These are phyloP conservation scores for Pleurotus cornucopiae DNA, from an alignment of 768 basidiomycete genomes.

Conservation along the genomic window DNA sequence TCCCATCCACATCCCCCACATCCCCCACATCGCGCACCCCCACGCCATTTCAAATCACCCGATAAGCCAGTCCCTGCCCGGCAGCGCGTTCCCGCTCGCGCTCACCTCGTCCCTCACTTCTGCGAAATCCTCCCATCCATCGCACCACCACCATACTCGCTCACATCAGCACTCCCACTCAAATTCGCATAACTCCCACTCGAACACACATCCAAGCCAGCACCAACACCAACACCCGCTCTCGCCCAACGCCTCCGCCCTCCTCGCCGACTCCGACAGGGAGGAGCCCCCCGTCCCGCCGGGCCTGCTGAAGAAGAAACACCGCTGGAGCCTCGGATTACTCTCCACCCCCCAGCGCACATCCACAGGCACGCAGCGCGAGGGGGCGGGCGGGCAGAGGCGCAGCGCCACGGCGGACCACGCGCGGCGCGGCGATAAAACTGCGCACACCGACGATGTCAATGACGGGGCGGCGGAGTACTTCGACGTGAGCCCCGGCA, in stretches of 20 bases:
- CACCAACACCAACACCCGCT: background rate
- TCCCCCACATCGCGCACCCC: background rate
- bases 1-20: background rate
- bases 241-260: slow-evolving; percentile 21
- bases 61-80: too few relatives aligned
- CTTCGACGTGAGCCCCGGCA: too few relatives aligned
- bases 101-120: too few relatives aligned
- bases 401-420: too few relatives aligned
- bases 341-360: background rate
- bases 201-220: background rate
- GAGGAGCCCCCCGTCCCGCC: slow-evolving; percentile 23
- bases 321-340: slow-evolving; percentile 18
- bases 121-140: too few relatives aligned
- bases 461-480: too few relatives aligned
- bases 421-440: too few relatives aligned
- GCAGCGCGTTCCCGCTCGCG: too few relatives aligned
- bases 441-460: too few relatives aligned
- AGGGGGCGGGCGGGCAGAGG: too few relatives aligned
- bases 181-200: background rate
- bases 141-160: background rate
- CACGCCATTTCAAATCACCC: too few relatives aligned
- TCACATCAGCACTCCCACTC: background rate
- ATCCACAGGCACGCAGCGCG: too few relatives aligned
- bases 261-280: slow-evolving; percentile 1
- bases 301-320: slow-evolving; percentile 21